Evolutionary conservation across 305 asterid genomes (phyloP).

Genomic region (Fraxinus latifolia): DNA sequence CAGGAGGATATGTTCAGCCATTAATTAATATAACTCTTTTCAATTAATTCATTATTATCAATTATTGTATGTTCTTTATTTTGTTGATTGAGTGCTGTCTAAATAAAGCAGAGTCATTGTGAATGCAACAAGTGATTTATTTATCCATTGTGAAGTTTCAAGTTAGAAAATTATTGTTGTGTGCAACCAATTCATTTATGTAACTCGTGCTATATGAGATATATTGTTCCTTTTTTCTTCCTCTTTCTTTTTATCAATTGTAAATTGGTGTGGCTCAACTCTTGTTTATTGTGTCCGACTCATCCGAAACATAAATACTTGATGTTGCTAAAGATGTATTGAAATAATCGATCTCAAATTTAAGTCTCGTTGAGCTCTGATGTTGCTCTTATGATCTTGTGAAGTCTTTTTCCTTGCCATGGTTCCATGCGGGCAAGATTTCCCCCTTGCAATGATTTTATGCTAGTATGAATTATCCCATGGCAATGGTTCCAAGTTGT

Average conservation of each 20-base stretch:
- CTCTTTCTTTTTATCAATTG: neutral
- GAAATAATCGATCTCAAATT: too few species aligned
- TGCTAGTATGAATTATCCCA: too few species aligned
- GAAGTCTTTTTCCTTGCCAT: too few species aligned
- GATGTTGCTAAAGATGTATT: too few species aligned
- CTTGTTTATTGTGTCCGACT: neutral
- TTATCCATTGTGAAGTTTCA: neutral
- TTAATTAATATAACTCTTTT: constrained; percentile 28
- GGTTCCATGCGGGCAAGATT: too few species aligned
- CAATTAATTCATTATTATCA: neutral
- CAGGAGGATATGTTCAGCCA: constrained; percentile 43
- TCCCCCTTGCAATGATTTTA: too few species aligned
- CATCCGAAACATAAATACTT: neutral
- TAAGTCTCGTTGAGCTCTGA: too few species aligned
- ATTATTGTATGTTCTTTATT: neutral
- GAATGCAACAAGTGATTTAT: neutral
- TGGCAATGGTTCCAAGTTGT: too few species aligned
- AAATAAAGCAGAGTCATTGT: neutral
- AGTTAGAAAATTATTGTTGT: neutral
- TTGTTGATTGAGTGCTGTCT: neutral
- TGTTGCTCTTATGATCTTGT: too few species aligned
- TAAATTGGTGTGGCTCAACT: neutral
- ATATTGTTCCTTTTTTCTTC: neutral
- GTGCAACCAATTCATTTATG: neutral
- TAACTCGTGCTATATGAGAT: neutral